Evolutionary conservation across 257 asterid genomes (phyloP).

Genomic region (Lycium barbarum): DNA sequence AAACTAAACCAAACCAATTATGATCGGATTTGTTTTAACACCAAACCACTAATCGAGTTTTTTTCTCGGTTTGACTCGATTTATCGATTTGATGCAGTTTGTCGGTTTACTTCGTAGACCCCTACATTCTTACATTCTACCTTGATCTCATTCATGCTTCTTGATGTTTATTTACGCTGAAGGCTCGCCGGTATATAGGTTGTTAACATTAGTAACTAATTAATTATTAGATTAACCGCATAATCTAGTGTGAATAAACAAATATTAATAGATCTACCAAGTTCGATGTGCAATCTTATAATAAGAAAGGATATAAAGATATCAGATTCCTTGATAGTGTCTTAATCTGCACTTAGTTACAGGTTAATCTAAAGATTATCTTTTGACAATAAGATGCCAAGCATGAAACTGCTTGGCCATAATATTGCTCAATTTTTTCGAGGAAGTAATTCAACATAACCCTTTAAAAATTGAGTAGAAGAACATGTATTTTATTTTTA

Average conservation of each 20-base stretch:
- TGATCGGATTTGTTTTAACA: too few species aligned
- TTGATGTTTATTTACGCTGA: background rate
- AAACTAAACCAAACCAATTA: too few species aligned
- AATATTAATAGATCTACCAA: background rate
- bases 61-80: too few species aligned
- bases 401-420: background rate
- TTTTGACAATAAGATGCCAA: background rate
- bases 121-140: background rate
- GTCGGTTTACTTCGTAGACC: too few species aligned
- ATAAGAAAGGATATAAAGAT: background rate
- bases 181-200: background rate
- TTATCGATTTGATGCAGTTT: too few species aligned
- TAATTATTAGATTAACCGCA: background rate
- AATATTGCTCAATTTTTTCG: background rate
- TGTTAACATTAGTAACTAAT: background rate
- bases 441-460: background rate
- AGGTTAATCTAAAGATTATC: background rate
- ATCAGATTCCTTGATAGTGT: constrained; percentile 12
- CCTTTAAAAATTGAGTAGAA: background rate
- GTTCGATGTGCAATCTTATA: constrained; percentile 18
- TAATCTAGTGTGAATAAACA: constrained; percentile 8
- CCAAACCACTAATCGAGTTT: too few species aligned
- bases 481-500: background rate
- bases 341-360: background rate
- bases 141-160: background rate